phyloP scores from a whole-genome alignment of 352 stramenopile species.

The Phytophthora pseudosyringae region DNA sequence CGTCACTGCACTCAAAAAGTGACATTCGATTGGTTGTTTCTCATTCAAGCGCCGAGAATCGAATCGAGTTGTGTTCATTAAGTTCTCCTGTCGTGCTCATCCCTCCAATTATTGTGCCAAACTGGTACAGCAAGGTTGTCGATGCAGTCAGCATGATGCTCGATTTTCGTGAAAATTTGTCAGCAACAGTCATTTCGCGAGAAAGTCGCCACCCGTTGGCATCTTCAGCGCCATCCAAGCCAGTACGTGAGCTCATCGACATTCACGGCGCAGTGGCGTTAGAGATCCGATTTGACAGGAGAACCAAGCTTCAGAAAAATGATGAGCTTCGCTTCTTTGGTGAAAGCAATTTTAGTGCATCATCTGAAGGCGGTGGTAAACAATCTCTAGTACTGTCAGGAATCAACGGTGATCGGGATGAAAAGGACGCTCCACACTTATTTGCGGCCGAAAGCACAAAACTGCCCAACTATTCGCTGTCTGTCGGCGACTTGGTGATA shows the following conservation, averaged over 20 bases:
- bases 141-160: constrained; percentile 63
- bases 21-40: constrained; percentile 35
- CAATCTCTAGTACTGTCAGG: constrained; percentile 30
- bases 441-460: constrained; percentile 50
- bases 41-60: constrained; percentile 30
- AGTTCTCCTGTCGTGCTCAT: constrained; percentile 48
- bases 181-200: constrained; percentile 40
- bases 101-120: constrained; percentile 38
- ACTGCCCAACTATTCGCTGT: constrained; percentile 34
- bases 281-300: constrained; percentile 74
- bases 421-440: constrained; percentile 35
- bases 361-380: neutral
- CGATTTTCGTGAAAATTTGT: constrained; percentile 55
- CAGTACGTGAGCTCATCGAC: constrained; percentile 31
- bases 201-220: constrained; percentile 61
- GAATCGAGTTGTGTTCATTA: constrained; percentile 28
- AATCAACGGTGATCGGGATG: constrained; percentile 42
- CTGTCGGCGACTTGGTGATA: constrained; percentile 58
- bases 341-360: neutral
- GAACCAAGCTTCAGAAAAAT: constrained; percentile 47
- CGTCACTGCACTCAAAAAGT: constrained; percentile 5
- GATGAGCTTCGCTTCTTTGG: constrained; percentile 41
- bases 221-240: neutral
- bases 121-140: constrained; percentile 68
- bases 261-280: constrained; percentile 63